Evolutionary conservation across 768 basidiomycete species (phyloP).

Genomic region (Pisolithus albus): DNA sequence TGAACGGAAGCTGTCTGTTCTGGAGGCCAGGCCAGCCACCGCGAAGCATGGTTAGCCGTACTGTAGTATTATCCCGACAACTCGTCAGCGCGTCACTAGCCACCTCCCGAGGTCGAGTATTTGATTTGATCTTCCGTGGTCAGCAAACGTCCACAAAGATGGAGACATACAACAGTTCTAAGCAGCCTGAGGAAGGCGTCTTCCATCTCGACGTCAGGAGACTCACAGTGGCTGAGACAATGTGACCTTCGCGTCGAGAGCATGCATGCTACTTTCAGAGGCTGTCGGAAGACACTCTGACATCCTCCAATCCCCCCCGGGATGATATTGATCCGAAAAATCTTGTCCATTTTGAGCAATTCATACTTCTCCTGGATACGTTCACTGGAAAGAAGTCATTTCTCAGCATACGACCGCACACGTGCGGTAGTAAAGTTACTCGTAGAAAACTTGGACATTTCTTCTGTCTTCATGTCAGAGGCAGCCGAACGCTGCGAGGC

Average conservation of each 20-base stretch:
- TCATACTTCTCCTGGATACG: conserved; percentile 3
- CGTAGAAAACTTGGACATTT: background rate
- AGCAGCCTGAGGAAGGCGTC: conserved; percentile 12
- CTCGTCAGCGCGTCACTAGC: no score
- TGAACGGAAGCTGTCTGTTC: conserved; percentile 21
- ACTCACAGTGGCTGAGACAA: conserved; percentile 9
- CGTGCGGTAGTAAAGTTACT: background rate
- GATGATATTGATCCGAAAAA: background rate
- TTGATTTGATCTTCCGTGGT: no score
- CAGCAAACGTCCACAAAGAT: background rate
- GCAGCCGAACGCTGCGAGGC: background rate
- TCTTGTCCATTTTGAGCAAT: conserved; percentile 3
- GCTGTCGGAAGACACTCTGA: background rate
- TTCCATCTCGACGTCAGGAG: conserved; percentile 27
- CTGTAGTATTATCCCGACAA: background rate
- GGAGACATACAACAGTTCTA: conserved; percentile 1
- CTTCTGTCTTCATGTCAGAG: background rate
- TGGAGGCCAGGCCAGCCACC: conserved; percentile 23
- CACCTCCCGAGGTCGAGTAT: background rate
- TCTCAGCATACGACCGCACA: background rate
- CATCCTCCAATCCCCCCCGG: background rate
- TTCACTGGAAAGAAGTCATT: background rate
- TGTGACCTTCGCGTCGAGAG: conserved; percentile 2
- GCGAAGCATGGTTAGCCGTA: conserved; percentile 27
- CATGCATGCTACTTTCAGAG: no score